Evolutionary conservation across 805 yeast species (phyloP), one percentile per base, ranked within the genome.

Genomic region (Spathaspora sp.): DNA sequence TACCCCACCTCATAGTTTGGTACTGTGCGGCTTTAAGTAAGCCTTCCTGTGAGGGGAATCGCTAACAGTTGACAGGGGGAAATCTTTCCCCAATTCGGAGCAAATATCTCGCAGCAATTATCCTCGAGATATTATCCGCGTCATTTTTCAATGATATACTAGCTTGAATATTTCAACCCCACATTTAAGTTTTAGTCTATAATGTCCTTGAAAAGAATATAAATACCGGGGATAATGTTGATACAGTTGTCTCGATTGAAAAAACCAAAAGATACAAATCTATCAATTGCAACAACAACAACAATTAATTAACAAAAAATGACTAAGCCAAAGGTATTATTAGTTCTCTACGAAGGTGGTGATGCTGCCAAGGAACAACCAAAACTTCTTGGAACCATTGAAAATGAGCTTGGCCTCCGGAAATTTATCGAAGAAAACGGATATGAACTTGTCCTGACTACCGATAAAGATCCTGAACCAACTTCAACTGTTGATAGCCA

Each of bases 331-430:
- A 70, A 69, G 52, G 77, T 83, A 52, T 75, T 83, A 55, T 69
- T 83, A 50, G 85, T 83, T 49, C 73, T 83, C 56, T 83, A 83
- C 74, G 68, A 70, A 55, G 88, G 85, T 52, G 80, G 79, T 46
- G 59, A 69, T 39, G 86, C 83, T 60, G 89, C 89, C 52, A 55
- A 63, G 42, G 81, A 85, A 57, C 86, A 83, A 61, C 73, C 83
- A 49, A 75, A 76, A 56, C 76, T 87, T 52, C 75, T 84, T 53
- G 96, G 94, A 23, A 77, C 86, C 56, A 77, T 82, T 55, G 92
- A 87, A 67, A 86, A 86, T 66, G 91, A 87, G 57, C 77, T 88
- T 47, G 94, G 94, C 9, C 74, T 87, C 57, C 76, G 84, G 49
- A 64, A 76, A 51, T 86, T 82, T 75, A 76, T 87, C 45, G 87